Conservation (phyloP, 1,284 basidiomycete species). For the Ganoderma leucocontextum region DNA sequence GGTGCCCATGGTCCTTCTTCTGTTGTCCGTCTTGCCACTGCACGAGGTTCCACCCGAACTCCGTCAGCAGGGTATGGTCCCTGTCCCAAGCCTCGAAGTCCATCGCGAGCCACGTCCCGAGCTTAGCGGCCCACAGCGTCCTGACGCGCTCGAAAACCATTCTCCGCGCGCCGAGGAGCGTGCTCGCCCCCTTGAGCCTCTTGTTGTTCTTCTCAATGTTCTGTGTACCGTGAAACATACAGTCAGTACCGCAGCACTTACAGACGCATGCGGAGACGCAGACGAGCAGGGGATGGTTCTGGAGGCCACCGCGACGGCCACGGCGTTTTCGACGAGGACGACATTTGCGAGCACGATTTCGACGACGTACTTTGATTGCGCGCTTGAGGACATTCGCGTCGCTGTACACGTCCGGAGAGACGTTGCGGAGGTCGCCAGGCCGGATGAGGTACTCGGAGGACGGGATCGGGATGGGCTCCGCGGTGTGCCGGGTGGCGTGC, state of each 20-base stretch:
- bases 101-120: conserved; percentile 75
- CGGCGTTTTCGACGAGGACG: conserved; percentile 11
- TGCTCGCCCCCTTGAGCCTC: conserved; percentile 66
- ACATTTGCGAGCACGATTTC: conserved; percentile 20
- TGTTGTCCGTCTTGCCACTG: conserved; percentile 61
- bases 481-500: conserved; percentile 74
- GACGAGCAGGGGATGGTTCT: conserved; percentile 4
- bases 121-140: conserved; percentile 64
- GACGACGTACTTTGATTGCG: conserved; percentile 60
- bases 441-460: conserved; percentile 76
- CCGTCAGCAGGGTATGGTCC: conserved; percentile 74
- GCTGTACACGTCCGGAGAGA: conserved; percentile 65
- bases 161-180: conserved; percentile 60
- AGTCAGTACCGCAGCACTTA: conserved; percentile 9
- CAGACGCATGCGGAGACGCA: not conserved
- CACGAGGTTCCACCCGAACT: conserved; percentile 76
- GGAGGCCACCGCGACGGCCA: conserved; percentile 6
- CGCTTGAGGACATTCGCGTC: conserved; percentile 61
- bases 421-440: conserved; percentile 57
- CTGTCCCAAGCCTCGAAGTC: conserved; percentile 86
- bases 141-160: conserved; percentile 72
- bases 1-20: conserved; percentile 61
- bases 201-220: conserved; percentile 82
- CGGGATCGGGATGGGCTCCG: conserved; percentile 70
- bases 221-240: conserved; percentile 46